Base-by-base conservation (phyloP, 1,139 yeast genomes). In the Magnusiomyces clavatus region DNA sequence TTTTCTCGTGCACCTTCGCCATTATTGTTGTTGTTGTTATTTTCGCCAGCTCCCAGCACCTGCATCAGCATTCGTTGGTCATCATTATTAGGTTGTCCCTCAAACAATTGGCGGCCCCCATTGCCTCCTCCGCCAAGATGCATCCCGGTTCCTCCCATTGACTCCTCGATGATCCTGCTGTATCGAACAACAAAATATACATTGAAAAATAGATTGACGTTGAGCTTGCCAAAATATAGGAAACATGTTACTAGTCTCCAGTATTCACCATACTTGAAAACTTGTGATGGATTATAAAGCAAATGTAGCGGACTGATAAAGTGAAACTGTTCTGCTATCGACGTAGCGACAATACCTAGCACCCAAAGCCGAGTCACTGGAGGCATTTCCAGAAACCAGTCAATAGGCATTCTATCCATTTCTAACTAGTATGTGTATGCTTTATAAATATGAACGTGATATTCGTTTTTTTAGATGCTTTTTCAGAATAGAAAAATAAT, bases 161-260 rank as follows among this genome's bases (percentile, higher is more conserved):
- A 61, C 43, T 64, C 68, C 59, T 77, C 81, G 20, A 77, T 65
- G 62, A 69, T 65, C 48, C 73, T 64, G 31, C 75, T 69, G 58
- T 72, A 69, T 45, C 70, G 64, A 29, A 72, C 61, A 43, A 74
- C 61, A 54, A 73, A 67, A 56, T 63, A 71, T 24, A 74, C 57
- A 46, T 68, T 64, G 40, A 75, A 57, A 17, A 70, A 50, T 37
- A 72, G 61, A 50, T 70, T 71, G 46, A 70, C 53, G 24, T 72
- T 68, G 11, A 75, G 56, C 14, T 67, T 61, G 1, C 79, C 80
- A 53, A 69, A 67, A 55, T 73, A 75, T 6, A 74, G 52, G 52
- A 76, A 71, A 3, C 76, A 64, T 14, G 77, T 71, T 11, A 73
- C 12, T 31, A 75, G 52, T 34, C 80, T 61, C 76, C 77, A 74